Evolutionary conservation across 2,329 filamentous ascomycete species (phyloP), one percentile per base, ranked within the genome.

Genomic region (Ophiocordyceps unilateralis): DNA sequence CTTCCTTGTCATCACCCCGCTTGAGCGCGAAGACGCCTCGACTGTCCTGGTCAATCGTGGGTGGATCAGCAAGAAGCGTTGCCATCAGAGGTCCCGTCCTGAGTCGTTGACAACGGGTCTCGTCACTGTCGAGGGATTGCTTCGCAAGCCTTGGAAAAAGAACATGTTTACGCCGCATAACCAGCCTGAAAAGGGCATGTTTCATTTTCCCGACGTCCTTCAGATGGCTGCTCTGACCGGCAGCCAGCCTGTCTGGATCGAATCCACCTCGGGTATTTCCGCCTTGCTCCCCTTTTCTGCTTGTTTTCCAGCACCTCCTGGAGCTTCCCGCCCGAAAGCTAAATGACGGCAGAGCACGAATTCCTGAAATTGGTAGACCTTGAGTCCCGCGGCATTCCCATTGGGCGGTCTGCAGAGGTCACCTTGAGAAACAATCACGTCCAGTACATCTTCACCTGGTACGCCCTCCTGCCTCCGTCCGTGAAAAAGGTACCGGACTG

Each of bases 401-500:
- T 95, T 57, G 91, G 88, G 14, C 74, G 89, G 56, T 67, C 85
- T 7, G 75, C 91, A 5, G 86, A 93, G 63, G 88, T 98, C 47
- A 93, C 93, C 58, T 67, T 98, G 56, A 76, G 86, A 59, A 98
- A 98, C 59, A 96, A 93, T 63, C 91, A 98, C 63, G 79, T 85
- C 49, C 91, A 96, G 68, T 98, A 98, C 63, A 98, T 98, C 52
- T 91, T 95, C 61, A 98, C 91, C 51, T 98, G 91, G 91, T 96
- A 76, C 56, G 78, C 63, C 36, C 36, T 26, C 41, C 19, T 39
- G 17, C 26, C 20, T 39, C 39, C 21, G 14, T 12, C 40, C 15
- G 43, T 46, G 32, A 32, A 37, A n/a, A 14, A 24, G 21, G 14
- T 23, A 39, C 34, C 32, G 40, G 21, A 42, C 39, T 26, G 28